Base-by-base conservation (phyloP, 23 red algal species). In the Rhodosorus marinus region DNA sequence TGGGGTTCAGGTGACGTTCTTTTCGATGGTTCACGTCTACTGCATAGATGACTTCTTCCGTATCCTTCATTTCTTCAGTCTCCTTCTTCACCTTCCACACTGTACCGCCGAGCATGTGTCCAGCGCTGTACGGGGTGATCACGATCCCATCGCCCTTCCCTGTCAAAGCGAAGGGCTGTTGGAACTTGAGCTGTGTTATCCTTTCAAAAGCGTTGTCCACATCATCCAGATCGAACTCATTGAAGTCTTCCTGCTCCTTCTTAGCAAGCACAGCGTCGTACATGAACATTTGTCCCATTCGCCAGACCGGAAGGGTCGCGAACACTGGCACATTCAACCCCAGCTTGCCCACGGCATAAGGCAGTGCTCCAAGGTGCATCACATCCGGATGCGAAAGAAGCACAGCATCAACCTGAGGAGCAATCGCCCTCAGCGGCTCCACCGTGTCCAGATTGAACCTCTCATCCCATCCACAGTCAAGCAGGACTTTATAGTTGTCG, bases 201-300 rank as follows among this genome's bases (percentile, higher is more conserved):
- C 33, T 51, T 21, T 98, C 90, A 71, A 98, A 98, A 0, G 79
- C 73, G 20, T 63, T 67, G 31, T 98, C 90, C 23, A 98, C 90
- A 62, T 80, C 79, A 63, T 98, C 90, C 15, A 98, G 62, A 30
- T 71, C 68, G 56, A 86, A 98, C 42, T 46, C 26, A 0, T 64
- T 55, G 38, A 85, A 85, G n/a, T 66, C 57, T 7, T 47, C 60
- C n/a, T 66, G 49, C 17, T 66, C 68, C 15, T 63, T 40, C 22
- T 54, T 22, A 22, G 66, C 59, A 4, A 76, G 66, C 54, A 70
- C 76, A 1, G 79, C 72, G 23, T 98, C 79, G 64, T 98, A 98
- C 52, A 98, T 62, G 49, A 80, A 80, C 62, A 98, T 74, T 22
- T 98, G 90, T 0, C 90, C 90, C 59, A 98, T 72, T 51, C 78